Conservation (phyloP, 768 basidiomycete species). For the Psilocybe cubensis region DNA sequence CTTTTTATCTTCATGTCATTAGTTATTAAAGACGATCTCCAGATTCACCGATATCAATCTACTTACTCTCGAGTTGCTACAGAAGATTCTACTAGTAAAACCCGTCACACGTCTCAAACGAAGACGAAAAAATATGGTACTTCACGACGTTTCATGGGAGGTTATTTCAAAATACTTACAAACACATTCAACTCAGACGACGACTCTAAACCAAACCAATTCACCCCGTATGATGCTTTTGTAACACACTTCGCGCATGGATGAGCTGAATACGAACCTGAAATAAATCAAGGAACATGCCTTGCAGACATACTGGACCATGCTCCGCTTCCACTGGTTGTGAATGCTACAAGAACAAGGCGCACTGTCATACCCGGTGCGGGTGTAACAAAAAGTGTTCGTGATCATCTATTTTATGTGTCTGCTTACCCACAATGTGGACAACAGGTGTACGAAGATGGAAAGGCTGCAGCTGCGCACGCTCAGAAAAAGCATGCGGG, state of each 20-base stretch:
- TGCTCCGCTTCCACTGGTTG: conserved; percentile 50
- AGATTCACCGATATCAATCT: conserved; percentile 14
- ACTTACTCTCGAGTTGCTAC: not conserved
- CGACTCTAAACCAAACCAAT: conserved; percentile 15
- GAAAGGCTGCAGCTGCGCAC: conserved; percentile 58
- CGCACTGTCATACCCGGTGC: conserved; percentile 61
- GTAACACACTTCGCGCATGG: not conserved
- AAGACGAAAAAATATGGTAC: not conserved
- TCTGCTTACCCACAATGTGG: too few species aligned
- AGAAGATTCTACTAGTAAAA: not conserved
- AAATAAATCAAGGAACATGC: conserved; percentile 39
- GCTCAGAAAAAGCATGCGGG: conserved; percentile 32
- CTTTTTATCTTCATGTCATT: not conserved
- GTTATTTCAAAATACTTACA: too few species aligned
- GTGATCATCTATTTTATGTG: conserved; percentile 17
- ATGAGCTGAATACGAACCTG: not conserved
- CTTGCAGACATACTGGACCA: conserved; percentile 61
- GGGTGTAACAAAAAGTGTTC: conserved; percentile 54
- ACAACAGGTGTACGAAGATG: conserved; percentile 62
- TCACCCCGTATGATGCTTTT: conserved; percentile 31
- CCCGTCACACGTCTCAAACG: not conserved
- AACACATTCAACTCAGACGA: conserved; percentile 1
- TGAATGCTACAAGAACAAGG: conserved; percentile 49
- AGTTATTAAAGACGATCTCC: too few species aligned
- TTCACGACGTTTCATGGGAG: too few species aligned